Base-by-base conservation (phyloP, 768 basidiomycete species). In the Lactifluus rugatus region DNA sequence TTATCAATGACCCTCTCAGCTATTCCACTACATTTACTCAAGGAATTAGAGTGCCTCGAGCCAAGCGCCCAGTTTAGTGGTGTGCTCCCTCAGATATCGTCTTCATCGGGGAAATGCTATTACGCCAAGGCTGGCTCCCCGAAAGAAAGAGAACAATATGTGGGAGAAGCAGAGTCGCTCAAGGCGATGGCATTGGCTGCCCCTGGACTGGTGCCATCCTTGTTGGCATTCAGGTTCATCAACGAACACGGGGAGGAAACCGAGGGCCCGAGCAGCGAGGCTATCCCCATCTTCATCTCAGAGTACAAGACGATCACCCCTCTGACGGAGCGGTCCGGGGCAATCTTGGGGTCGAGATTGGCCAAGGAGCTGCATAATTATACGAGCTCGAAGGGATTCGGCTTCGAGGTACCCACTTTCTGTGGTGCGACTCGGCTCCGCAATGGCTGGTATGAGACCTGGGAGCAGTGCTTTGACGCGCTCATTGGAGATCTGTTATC, bases 321-420 rank as follows among this genome's bases (percentile, higher is more conserved):
- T 31, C 71, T 90, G 16, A 75, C 76, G 13, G 67, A 70, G 23
- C 62, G 69, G 17, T 72, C 81, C 13, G 83, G 80, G 2, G 68
- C 70, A 48, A 65, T 70, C 13, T 74, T 90, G 7, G 89, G 80
- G 9, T 74, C 74, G 68, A 75, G 84, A 44, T 63, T 91, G 55
- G 87, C 87, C 0, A 77, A 71, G 2, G 85, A 89, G 65, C 68
- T 91, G 55, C 89, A 91, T 56, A 65, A 65, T 6, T 73, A 78
- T 65, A 72, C 78, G 62, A 82, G 82, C 57, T 61, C 70, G 5
- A 69, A 76, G 2, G 82, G 81, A 0, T 89, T 81, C 67, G 89
- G 89, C 3, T 90, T 89, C 66, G 71, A 72, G 5, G 76, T 87
- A 17, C 85, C 88, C 1, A 90, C 88, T 5, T 89, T 81, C 66